phyloP scores from a whole-genome alignment of 2,329 filamentous ascomycete genomes.

The Penicillium janthinellum region DNA sequence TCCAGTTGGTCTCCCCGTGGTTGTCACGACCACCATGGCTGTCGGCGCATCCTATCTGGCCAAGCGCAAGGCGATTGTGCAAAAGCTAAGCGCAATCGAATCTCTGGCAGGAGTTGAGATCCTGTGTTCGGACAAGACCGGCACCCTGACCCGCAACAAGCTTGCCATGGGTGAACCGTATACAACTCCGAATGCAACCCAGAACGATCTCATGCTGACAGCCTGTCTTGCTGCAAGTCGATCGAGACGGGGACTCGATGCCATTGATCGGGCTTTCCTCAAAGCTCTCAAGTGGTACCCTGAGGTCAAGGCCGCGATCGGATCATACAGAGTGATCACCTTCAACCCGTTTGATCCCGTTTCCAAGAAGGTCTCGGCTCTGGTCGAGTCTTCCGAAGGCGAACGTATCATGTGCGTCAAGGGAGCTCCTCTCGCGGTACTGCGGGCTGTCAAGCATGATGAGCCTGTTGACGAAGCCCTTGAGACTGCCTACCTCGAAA shows the following conservation, averaged over 20 bases:
- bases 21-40: constrained; percentile 93
- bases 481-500: constrained; percentile 85
- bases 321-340: constrained; percentile 80
- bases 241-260: constrained; percentile 95
- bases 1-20: constrained; percentile 87
- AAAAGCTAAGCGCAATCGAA: constrained; percentile 90
- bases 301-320: constrained; percentile 74
- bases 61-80: constrained; percentile 90
- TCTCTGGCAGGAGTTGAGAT: constrained; percentile 91
- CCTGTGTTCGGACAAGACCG: constrained; percentile 92
- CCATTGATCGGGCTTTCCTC: constrained; percentile 92
- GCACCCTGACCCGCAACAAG: constrained; percentile 93
- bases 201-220: constrained; percentile 88
- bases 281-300: constrained; percentile 83
- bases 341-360: constrained; percentile 91
- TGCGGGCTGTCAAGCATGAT: constrained; percentile 85
- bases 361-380: constrained; percentile 85
- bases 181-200: constrained; percentile 77
- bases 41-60: constrained; percentile 89
- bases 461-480: constrained; percentile 75
- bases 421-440: constrained; percentile 83
- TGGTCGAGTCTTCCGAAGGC: constrained; percentile 80
- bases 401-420: constrained; percentile 88
- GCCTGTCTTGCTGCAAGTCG: constrained; percentile 85
- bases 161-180: constrained; percentile 83